These are phyloP conservation scores for Sanghuangporus sanghuang DNA, from an alignment of 1,284 basidiomycete species.

Conservation along the genomic window DNA sequence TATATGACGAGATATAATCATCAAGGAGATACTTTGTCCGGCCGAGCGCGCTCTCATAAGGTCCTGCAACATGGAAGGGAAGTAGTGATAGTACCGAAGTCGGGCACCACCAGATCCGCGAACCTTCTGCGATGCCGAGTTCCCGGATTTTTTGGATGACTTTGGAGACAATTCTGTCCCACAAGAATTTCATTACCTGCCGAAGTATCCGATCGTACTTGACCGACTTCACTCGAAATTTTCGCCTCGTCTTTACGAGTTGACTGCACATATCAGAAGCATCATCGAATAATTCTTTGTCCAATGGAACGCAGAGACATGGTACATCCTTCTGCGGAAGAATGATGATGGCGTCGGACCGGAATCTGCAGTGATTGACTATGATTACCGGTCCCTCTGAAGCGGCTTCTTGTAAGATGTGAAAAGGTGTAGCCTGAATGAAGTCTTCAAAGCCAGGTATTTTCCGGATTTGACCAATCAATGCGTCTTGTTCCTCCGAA, in stretches of 20 bases:
- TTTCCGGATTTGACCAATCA: neutral
- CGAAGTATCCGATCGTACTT: constrained; percentile 19
- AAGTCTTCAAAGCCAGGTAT: constrained; percentile 14
- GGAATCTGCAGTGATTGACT: constrained; percentile 5
- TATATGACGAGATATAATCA: constrained; percentile 35
- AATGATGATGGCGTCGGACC: constrained; percentile 3
- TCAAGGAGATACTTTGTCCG: constrained; percentile 23
- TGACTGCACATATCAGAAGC: neutral
- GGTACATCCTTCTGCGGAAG: neutral
- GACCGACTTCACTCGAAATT: neutral
- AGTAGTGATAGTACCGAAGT: constrained; percentile 29
- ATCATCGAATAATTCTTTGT: neutral
- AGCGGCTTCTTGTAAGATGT: constrained; percentile 13
- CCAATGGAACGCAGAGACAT: neutral
- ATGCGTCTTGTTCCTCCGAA: constrained; percentile 1
- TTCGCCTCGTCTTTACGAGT: neutral
- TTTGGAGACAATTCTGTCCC: constrained; percentile 30
- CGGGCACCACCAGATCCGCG: constrained; percentile 43
- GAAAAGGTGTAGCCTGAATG: constrained; percentile 4
- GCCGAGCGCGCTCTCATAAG: neutral
- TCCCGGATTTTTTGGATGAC: constrained; percentile 24
- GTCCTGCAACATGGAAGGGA: constrained; percentile 31
- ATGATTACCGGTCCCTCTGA: constrained; percentile 7
- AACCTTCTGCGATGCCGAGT: constrained; percentile 19
- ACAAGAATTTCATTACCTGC: constrained; percentile 27